Conservation (phyloP, 495 filamentous ascomycete genomes). For the Talaromyces adpressus region DNA sequence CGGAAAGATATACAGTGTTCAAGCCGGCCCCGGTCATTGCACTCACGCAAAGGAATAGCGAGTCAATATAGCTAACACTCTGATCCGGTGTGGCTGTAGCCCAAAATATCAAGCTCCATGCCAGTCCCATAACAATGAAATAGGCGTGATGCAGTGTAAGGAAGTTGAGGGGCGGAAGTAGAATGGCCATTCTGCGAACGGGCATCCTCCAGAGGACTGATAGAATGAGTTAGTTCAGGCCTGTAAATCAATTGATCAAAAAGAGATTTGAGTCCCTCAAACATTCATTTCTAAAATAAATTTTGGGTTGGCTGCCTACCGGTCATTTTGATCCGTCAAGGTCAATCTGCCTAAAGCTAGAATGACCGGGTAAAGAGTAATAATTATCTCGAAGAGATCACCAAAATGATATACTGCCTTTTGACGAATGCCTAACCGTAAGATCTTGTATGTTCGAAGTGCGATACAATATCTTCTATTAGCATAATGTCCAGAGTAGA, state of each 20-base stretch:
- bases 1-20: conserved; percentile 52
- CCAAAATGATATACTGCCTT: background rate
- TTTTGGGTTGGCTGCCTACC: background rate
- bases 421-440: background rate
- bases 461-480: background rate
- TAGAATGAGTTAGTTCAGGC: background rate
- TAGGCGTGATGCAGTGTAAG: conserved; percentile 74
- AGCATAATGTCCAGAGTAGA: background rate
- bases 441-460: background rate
- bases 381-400: background rate
- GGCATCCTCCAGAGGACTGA: background rate
- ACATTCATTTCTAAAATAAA: background rate
- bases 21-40: conserved; percentile 78
- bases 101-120: conserved; percentile 69
- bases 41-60: conserved; percentile 67
- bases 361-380: background rate
- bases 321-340: background rate
- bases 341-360: background rate
- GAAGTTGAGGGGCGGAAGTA: conserved; percentile 55
- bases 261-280: background rate
- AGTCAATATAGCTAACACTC: conserved; percentile 65
- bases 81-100: conserved; percentile 51
- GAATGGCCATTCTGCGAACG: background rate
- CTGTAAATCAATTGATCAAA: background rate
- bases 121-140: conserved; percentile 60